Conservation (phyloP, 352 stramenopile species). For the Phytopythium aichiense region DNA sequence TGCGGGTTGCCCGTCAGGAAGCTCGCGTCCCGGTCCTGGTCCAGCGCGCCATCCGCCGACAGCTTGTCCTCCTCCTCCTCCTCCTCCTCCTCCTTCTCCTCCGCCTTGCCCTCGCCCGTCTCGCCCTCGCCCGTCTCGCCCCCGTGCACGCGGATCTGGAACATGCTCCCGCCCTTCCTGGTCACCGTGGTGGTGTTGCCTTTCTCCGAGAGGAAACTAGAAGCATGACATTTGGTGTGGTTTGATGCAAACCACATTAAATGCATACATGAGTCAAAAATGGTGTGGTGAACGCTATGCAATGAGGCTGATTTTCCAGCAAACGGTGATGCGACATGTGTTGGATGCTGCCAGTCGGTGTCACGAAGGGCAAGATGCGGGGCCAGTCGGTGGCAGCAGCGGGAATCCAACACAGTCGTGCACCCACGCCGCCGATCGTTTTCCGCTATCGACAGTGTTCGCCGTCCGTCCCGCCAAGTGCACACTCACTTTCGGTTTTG, state of each 20-base stretch:
- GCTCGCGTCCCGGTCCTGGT: constrained; percentile 19
- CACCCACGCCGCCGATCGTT: neutral
- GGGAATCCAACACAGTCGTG: neutral
- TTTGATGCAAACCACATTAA: too few relatives aligned
- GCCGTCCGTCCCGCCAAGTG: neutral
- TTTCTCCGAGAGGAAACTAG: neutral
- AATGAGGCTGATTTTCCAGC: too few relatives aligned
- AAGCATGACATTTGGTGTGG: neutral
- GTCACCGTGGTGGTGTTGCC: neutral
- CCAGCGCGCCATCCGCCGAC: constrained; percentile 5
- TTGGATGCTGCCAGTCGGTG: too few relatives aligned
- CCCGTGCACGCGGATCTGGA: constrained; percentile 80
- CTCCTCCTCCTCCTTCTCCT: constrained; percentile 23
- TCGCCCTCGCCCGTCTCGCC: constrained; percentile 14
- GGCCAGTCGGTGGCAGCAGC: constrained; percentile 1
- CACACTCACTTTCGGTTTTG: neutral
- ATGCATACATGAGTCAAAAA: too few relatives aligned
- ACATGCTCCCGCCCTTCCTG: constrained; percentile 32
- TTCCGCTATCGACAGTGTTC: too few relatives aligned
- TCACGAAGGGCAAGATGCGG: neutral
- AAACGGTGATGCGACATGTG: too few relatives aligned
- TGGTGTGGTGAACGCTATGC: too few relatives aligned
- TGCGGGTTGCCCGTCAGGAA: constrained; percentile 81
- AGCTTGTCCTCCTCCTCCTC: constrained; percentile 36
- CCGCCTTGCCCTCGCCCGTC: constrained; percentile 5